These are phyloP conservation scores for Scleroderma citrinum DNA, from an alignment of 768 basidiomycete genomes.

Conservation along the genomic window DNA sequence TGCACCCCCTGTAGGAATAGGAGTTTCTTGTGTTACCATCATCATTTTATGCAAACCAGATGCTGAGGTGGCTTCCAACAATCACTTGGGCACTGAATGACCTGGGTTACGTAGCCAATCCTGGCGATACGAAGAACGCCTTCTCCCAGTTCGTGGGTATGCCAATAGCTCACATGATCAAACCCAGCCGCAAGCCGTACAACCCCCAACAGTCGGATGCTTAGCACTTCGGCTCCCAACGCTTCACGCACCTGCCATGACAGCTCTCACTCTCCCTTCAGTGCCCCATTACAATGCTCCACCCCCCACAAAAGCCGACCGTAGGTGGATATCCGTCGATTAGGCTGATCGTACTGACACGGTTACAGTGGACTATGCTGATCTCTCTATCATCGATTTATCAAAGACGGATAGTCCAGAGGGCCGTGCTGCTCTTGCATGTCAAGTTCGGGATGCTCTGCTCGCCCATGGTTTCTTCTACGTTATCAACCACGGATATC, in stretches of 20 bases:
- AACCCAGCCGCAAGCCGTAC: neutral
- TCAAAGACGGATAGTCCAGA: slow-evolving; percentile 34
- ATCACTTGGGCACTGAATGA: too few species aligned
- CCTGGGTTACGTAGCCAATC: too few species aligned
- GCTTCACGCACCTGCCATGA: slow-evolving; percentile 18
- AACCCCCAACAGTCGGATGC: neutral
- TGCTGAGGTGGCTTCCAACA: too few species aligned
- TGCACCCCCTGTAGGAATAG: too few species aligned
- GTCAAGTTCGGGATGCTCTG: slow-evolving; percentile 42
- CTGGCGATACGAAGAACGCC: too few species aligned
- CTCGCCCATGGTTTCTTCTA: slow-evolving; percentile 38
- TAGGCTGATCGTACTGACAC: neutral
- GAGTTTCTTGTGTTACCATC: too few species aligned
- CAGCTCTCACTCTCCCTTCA: slow-evolving; percentile 27
- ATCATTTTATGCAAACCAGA: too few species aligned
- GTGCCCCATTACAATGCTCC: slow-evolving; percentile 34
- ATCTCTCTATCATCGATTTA: slow-evolving; percentile 49
- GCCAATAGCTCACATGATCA: too few species aligned
- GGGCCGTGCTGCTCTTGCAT: slow-evolving; percentile 33
- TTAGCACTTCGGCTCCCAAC: neutral
- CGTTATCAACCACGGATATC: slow-evolving; percentile 34
- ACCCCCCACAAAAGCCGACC: slow-evolving; percentile 27
- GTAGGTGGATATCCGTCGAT: slow-evolving; percentile 22
- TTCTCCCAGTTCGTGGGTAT: too few species aligned
- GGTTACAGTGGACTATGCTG: slow-evolving; percentile 42